A percentile compares a stretch with the other conserved stretches of the same genome.
Conservation (phyloP, 495 filamentous ascomycete genomes). For the Lophium mytilinum region DNA sequence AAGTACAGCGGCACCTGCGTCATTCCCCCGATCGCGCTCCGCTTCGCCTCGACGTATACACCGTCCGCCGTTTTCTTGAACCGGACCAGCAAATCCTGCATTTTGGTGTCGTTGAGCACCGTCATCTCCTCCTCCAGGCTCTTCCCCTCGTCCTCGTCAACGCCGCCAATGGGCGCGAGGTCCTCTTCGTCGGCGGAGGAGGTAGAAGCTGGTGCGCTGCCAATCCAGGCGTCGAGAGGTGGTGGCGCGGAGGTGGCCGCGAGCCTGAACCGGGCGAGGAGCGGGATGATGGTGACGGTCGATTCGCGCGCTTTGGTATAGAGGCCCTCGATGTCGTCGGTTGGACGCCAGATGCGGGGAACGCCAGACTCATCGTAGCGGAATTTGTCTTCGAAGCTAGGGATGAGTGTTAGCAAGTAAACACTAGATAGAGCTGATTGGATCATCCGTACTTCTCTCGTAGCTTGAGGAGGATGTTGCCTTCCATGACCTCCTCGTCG, state of each 20-base stretch:
- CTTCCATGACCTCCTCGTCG: slow-evolving; percentile 96
- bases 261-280: slow-evolving; percentile 77
- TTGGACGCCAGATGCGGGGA: slow-evolving; percentile 92
- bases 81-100: slow-evolving; percentile 79
- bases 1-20: slow-evolving; percentile 93
- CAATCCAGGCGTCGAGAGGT: slow-evolving; percentile 73
- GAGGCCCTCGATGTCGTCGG: slow-evolving; percentile 90
- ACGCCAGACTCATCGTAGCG: slow-evolving; percentile 94
- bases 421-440: background rate
- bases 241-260: slow-evolving; percentile 62
- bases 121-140: slow-evolving; percentile 92
- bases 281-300: slow-evolving; percentile 79
- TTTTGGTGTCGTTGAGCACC: slow-evolving; percentile 79
- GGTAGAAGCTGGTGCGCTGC: slow-evolving; percentile 63
- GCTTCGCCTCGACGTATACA: slow-evolving; percentile 94
- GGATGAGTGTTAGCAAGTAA: background rate
- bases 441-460: slow-evolving; percentile 59
- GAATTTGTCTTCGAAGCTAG: slow-evolving; percentile 88
- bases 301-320: slow-evolving; percentile 88
- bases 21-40: slow-evolving; percentile 90
- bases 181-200: slow-evolving; percentile 85
- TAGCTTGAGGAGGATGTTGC: slow-evolving; percentile 88
- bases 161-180: slow-evolving; percentile 72
- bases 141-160: slow-evolving; percentile 89
- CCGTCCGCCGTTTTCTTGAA: slow-evolving; percentile 98